These are phyloP conservation scores for Phoma sp. DNA, from an alignment of 2,329 filamentous ascomycete genomes.

Conservation along the genomic window DNA sequence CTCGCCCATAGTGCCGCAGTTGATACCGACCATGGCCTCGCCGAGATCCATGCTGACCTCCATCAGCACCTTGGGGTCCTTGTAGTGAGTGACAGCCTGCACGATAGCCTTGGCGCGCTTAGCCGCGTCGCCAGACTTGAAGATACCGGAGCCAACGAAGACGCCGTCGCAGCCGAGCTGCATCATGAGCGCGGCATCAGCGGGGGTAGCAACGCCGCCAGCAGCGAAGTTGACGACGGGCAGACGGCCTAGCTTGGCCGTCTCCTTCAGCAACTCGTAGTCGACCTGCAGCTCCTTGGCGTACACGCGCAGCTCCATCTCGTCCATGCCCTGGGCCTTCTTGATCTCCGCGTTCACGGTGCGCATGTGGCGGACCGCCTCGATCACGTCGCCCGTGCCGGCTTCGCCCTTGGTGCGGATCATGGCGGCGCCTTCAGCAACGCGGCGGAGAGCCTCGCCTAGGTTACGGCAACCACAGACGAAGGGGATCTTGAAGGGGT, in stretches of 20 bases:
- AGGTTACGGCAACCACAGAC: constrained; percentile 96
- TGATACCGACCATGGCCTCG: constrained; percentile 98
- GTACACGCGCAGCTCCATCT: constrained; percentile 76
- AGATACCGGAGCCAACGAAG: constrained; percentile 95
- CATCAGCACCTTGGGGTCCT: constrained; percentile 82
- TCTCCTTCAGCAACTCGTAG: constrained; percentile 80
- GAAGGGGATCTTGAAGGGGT: constrained; percentile 81
- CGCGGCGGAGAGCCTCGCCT: constrained; percentile 87
- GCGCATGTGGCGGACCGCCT: constrained; percentile 95
- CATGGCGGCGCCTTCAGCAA: constrained; percentile 95
- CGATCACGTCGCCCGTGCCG: constrained; percentile 94
- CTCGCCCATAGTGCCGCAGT: constrained; percentile 76
- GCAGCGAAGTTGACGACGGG: constrained; percentile 98
- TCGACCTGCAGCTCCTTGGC: constrained; percentile 84
- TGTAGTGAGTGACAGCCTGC: constrained; percentile 88
- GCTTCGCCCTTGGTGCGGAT: constrained; percentile 99
- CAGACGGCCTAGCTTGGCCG: constrained; percentile 82
- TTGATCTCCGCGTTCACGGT: constrained; percentile 84
- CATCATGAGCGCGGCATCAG: constrained; percentile 98
- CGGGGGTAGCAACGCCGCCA: constrained; percentile 98
- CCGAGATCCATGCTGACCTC: constrained; percentile 87
- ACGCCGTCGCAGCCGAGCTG: constrained; percentile 97
- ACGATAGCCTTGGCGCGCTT: constrained; percentile 95
- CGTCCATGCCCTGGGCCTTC: constrained; percentile 67
- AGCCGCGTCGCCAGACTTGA: constrained; percentile 91